Evolutionary conservation across 441 rosid genomes (phyloP).

Genomic region (Syzygium syzygioides): DNA sequence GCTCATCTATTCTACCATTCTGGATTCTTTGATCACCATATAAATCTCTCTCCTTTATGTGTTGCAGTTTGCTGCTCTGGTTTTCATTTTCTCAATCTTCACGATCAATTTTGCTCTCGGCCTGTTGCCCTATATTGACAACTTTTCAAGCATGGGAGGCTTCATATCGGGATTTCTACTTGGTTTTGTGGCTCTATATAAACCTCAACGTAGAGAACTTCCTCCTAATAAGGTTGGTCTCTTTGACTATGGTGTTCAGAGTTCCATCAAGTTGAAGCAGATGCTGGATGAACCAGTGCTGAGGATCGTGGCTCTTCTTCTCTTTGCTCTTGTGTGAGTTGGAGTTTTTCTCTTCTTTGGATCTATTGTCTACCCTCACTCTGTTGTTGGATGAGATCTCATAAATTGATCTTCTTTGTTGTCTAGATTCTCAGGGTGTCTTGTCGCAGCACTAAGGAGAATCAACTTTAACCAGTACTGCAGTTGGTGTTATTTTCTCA

Average conservation of each 20-base stretch:
- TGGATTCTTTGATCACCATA: background rate
- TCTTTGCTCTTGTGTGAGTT: conserved; percentile 58
- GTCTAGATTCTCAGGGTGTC: conserved; percentile 46
- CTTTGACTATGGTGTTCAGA: conserved; percentile 35
- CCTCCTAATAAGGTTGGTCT: conserved; percentile 40
- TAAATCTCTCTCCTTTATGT: conserved; percentile 13
- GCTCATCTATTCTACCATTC: background rate
- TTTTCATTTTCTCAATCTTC: conserved; percentile 36
- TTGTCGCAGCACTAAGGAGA: conserved; percentile 36
- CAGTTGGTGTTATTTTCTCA: conserved; percentile 58
- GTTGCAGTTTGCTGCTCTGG: conserved; percentile 57
- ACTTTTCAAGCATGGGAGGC: conserved; percentile 76
- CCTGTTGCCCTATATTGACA: conserved; percentile 64
- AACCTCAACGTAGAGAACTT: conserved; percentile 45
- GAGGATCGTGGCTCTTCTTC: conserved; percentile 46
- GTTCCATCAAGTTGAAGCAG: conserved; percentile 40
- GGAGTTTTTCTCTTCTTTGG: background rate
- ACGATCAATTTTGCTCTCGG: conserved; percentile 54
- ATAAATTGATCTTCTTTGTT: conserved; percentile 7
- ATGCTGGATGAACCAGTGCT: conserved; percentile 62
- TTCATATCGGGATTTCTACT: conserved; percentile 68
- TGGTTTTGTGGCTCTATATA: conserved; percentile 55
- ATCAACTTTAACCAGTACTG: conserved; percentile 50
- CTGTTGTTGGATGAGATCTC: background rate
- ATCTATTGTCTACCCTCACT: background rate